Evolutionary conservation across 2,329 filamentous ascomycete genomes (phyloP).

Genomic region (Botryotinia globosa): DNA sequence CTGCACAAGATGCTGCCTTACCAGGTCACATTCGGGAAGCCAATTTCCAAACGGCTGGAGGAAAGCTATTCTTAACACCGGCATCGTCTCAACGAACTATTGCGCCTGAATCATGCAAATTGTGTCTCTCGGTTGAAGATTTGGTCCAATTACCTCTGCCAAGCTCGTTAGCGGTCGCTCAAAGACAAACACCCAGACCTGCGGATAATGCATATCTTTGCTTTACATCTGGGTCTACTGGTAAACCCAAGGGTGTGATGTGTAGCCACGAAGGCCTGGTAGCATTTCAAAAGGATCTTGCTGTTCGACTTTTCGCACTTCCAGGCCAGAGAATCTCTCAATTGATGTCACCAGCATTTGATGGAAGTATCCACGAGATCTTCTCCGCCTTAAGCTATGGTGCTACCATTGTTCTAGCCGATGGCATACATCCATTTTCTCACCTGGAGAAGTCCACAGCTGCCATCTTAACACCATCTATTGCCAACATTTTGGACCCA

Average conservation of each 20-base stretch:
- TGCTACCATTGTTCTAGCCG: background rate
- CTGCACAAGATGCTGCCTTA: conserved; percentile 34
- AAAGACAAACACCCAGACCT: background rate
- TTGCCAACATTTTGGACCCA: conserved; percentile 14
- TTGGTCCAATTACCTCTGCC: conserved; percentile 10
- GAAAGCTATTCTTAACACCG: conserved; percentile 34
- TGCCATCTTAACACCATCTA: conserved; percentile 19
- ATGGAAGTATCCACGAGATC: conserved; percentile 43
- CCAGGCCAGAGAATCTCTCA: conserved; percentile 42
- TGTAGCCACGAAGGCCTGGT: conserved; percentile 41
- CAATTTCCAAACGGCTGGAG: conserved; percentile 31
- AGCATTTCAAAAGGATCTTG: conserved; percentile 38
- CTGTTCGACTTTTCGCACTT: conserved; percentile 39
- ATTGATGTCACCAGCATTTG: conserved; percentile 45
- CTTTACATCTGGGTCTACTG: conserved; percentile 47
- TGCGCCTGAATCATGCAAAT: conserved; percentile 16
- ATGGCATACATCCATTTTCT: conserved; percentile 8
- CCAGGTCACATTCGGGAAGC: conserved; percentile 29
- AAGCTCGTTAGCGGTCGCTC: background rate
- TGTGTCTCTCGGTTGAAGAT: conserved; percentile 19
- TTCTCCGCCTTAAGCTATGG: conserved; percentile 19
- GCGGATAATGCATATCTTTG: conserved; percentile 41
- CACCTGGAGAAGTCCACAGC: conserved; percentile 18
- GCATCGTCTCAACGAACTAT: conserved; percentile 15
- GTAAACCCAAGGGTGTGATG: conserved; percentile 44